Conservation (phyloP, 257 asterid species). For the Avicennia marina region DNA sequence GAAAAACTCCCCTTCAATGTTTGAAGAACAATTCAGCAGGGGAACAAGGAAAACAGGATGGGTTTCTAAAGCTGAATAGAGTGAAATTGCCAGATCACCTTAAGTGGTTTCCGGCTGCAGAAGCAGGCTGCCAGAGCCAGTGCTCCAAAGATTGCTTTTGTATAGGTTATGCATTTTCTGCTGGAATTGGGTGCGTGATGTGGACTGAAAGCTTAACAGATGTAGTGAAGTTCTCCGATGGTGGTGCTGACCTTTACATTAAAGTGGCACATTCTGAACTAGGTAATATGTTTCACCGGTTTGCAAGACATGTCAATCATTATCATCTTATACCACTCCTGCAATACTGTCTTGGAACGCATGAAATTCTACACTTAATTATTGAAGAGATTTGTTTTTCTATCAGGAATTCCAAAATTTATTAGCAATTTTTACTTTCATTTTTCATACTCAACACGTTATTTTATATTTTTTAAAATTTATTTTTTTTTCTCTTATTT, state of each 20-base stretch:
- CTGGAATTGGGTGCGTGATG: constrained; percentile 28
- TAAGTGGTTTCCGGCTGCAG: neutral
- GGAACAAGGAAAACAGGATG: constrained; percentile 30
- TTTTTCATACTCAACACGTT: too few species aligned
- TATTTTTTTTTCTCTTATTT: too few species aligned
- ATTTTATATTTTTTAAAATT: too few species aligned
- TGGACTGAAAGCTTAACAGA: constrained; percentile 24
- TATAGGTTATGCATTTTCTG: constrained; percentile 18
- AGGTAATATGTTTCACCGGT: too few species aligned
- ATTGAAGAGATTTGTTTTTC: too few species aligned
- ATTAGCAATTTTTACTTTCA: too few species aligned
- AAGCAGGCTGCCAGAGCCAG: constrained; percentile 9
- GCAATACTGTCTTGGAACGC: too few species aligned
- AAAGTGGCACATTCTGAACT: constrained; percentile 23
- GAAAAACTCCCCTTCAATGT: constrained; percentile 36
- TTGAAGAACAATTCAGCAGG: neutral
- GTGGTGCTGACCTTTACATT: constrained; percentile 16
- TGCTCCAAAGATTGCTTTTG: constrained; percentile 31
- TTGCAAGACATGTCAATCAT: too few species aligned
- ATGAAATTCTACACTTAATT: too few species aligned
- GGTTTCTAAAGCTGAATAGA: constrained; percentile 24
- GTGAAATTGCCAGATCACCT: constrained; percentile 50
- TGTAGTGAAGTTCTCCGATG: constrained; percentile 15
- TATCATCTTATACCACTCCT: too few species aligned
- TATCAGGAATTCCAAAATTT: too few species aligned